These are phyloP conservation scores for Macrophomina phaseolina DNA, from an alignment of 2,329 filamentous ascomycete species.

Conservation along the genomic window DNA sequence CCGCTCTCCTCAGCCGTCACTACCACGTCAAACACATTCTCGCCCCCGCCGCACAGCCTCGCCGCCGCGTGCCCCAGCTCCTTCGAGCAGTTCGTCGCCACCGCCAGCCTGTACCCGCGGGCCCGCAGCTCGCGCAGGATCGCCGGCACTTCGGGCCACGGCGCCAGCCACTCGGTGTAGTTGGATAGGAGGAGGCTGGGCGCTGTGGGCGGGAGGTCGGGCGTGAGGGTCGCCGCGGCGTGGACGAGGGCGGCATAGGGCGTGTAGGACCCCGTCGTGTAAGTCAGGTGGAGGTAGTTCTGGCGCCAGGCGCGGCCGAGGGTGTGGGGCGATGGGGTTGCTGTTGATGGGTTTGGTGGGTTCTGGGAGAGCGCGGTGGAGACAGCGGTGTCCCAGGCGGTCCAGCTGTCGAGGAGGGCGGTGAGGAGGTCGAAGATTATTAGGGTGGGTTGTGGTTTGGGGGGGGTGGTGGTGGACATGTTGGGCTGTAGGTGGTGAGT, in stretches of 20 bases:
- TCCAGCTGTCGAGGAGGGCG: constrained; percentile 49
- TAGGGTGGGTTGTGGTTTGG: constrained; percentile 31
- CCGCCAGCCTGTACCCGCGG: constrained; percentile 42
- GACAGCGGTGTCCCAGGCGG: constrained; percentile 40
- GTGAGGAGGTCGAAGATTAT: constrained; percentile 52
- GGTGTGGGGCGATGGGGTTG: not conserved
- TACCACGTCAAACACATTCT: constrained; percentile 39
- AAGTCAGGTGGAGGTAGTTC: constrained; percentile 49
- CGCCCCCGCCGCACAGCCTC: constrained; percentile 25
- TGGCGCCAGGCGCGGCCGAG: constrained; percentile 40
- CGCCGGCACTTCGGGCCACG: not conserved
- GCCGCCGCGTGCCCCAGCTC: constrained; percentile 35
- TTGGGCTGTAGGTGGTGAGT: not conserved
- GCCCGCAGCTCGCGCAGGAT: constrained; percentile 34
- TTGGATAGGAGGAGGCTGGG: constrained; percentile 27
- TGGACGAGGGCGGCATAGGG: constrained; percentile 32
- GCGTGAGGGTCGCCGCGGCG: constrained; percentile 32
- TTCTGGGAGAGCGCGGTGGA: constrained; percentile 23
- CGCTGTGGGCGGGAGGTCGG: constrained; percentile 24
- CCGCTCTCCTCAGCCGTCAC: constrained; percentile 50
- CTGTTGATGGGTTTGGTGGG: not conserved
- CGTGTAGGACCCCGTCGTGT: constrained; percentile 42
- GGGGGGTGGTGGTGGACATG: not conserved
- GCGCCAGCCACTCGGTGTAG: constrained; percentile 5
- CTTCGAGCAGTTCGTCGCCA: constrained; percentile 49